Evolutionary conservation across 129 eudicot genomes (phyloP), one percentile per base, ranked within the genome.

Genomic region (Mikania micrantha): DNA sequence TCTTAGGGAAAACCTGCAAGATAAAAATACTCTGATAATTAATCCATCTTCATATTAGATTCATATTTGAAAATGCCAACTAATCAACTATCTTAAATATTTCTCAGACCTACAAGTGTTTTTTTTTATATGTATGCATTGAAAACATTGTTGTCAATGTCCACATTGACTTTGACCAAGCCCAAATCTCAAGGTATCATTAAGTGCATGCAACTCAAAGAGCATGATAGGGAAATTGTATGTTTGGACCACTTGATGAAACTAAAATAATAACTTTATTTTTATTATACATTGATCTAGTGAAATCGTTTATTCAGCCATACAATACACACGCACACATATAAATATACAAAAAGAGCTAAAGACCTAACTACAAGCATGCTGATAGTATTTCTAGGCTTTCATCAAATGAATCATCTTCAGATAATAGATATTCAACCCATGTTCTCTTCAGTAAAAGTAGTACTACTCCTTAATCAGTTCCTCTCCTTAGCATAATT

Each of bases 1-100:
- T 79, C 79, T 67, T 78, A 73, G 45, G 67, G 16, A 50, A 59
- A 61, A 40, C 83, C 90, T 88, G 87, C 75, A 36, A 2, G 9
- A 31, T 56, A 44, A 12, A 70, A 41, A 70, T 42, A 74, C 32
- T 45, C n/a, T 40, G 11, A 34, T 61, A 2, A 61, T 9, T 22
- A 57, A 9, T 66, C 52, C 39, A 29, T 41, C 24, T 16, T 31
- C 24, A 65, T 65, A 41, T 41, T 16, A 53, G 24, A 65, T 40
- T 40, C 47, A 65, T 28, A 21, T 28, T 5, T 40, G 9, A 54
- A 41, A 27, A 64, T 24, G 28, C 69, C 69, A 56, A 27, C 35
- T 56, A 54, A 56, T 25, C 62, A 60, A 60, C 45, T 31, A 71
- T 71, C 63, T 36, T 65, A 44, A 63, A 16, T 17, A 27, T 19